Percentiles rank a stretch among this genome's conserved stretches.
These are phyloP conservation scores for Dactylorhiza incarnata DNA, from an alignment of 106 monocot species.

Conservation along the genomic window DNA sequence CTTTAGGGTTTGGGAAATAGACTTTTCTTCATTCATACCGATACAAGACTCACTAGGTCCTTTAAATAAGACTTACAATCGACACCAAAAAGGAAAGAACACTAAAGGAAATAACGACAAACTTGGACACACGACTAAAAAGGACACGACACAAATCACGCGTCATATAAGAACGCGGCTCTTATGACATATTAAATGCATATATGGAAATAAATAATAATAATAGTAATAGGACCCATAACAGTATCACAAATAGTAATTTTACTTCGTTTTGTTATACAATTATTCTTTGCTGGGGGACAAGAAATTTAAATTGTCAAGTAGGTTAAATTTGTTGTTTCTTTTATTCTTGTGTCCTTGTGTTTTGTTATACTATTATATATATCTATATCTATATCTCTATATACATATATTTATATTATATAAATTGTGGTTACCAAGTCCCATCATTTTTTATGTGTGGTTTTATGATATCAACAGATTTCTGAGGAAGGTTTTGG, in stretches of 20 bases:
- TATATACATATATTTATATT: not conserved
- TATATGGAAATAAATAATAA: too few relatives aligned
- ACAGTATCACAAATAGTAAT: too few relatives aligned
- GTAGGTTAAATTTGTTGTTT: not conserved
- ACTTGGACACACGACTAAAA: too few relatives aligned
- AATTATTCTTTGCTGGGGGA: not conserved
- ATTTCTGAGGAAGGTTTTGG: constrained; percentile 10
- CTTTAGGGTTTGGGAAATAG: too few relatives aligned
- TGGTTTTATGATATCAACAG: not conserved
- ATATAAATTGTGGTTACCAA: not conserved
- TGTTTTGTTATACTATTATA: not conserved
- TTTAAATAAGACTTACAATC: too few relatives aligned
- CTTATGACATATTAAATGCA: too few relatives aligned
- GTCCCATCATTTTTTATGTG: not conserved
- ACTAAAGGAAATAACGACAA: too few relatives aligned
- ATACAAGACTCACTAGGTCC: too few relatives aligned
- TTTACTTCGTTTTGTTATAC: not conserved
- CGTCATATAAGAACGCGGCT: too few relatives aligned
- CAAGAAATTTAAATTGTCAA: not conserved
- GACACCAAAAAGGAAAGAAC: too few relatives aligned
- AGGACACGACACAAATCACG: too few relatives aligned
- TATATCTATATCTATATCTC: not conserved
- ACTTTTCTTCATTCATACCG: not conserved
- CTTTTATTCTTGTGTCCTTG: not conserved
- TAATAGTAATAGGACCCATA: too few relatives aligned